These are phyloP conservation scores for Didymella sp. DNA, from an alignment of 2,329 filamentous ascomycete genomes.

Conservation along the genomic window DNA sequence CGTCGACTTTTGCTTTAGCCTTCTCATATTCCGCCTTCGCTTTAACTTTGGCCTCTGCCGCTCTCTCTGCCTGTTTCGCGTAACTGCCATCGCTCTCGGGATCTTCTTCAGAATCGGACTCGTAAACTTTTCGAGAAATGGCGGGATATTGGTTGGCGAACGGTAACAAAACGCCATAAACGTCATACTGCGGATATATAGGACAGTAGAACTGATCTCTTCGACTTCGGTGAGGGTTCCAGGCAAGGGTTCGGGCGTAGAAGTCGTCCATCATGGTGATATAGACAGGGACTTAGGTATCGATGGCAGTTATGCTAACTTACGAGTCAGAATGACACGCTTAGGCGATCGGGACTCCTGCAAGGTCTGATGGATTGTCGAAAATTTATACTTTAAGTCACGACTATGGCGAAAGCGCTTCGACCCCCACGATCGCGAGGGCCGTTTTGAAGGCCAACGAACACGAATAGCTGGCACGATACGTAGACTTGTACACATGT, in stretches of 20 bases:
- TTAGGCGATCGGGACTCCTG: neutral
- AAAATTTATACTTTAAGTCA: neutral
- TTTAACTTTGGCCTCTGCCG: conserved; percentile 3
- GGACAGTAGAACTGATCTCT: neutral
- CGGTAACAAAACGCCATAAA: neutral
- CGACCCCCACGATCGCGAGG: neutral
- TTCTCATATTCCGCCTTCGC: conserved; percentile 2
- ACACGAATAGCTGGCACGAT: no score
- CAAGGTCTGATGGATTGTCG: neutral
- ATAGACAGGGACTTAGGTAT: no score
- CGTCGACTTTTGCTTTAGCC: neutral
- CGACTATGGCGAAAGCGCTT: neutral
- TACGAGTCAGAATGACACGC: neutral
- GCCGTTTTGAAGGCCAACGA: neutral
- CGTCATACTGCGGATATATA: neutral
- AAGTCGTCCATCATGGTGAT: neutral
- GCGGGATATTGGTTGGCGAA: neutral
- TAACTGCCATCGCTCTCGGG: neutral
- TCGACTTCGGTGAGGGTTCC: neutral
- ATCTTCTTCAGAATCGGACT: neutral
- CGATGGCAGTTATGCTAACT: no score
- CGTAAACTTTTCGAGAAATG: neutral
- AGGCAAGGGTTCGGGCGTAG: neutral
- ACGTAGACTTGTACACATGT: no score
- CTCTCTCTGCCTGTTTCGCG: neutral